Conservation (phyloP, 306 rosid genomes). For the Dryas octopetala region DNA sequence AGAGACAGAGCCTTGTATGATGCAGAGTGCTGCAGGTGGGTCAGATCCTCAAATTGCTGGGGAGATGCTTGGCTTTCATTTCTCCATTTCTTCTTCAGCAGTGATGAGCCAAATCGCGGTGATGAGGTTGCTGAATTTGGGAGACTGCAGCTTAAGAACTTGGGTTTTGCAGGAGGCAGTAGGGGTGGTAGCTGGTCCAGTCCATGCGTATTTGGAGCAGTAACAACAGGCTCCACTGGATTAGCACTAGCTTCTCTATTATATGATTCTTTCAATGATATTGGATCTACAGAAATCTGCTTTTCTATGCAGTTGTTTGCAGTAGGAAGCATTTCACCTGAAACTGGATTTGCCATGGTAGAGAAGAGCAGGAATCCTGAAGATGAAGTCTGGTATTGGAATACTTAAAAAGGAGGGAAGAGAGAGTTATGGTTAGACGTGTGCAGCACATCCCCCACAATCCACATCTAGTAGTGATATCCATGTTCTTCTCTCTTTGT, state of each 20-base stretch:
- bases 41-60: constrained; percentile 22
- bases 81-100: constrained; percentile 43
- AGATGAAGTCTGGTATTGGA: background rate
- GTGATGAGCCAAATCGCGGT: constrained; percentile 34
- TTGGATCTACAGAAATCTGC: constrained; percentile 77
- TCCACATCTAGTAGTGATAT: constrained; percentile 37
- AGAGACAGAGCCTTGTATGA: background rate
- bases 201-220: constrained; percentile 27
- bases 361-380: constrained; percentile 21
- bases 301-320: constrained; percentile 40
- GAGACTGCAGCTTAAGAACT: constrained; percentile 70
- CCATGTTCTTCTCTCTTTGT: constrained; percentile 34
- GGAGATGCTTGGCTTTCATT: constrained; percentile 37
- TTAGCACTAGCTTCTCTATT: constrained; percentile 16
- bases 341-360: constrained; percentile 30
- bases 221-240: constrained; percentile 23
- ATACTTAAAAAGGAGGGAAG: constrained; percentile 32
- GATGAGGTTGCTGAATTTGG: constrained; percentile 71
- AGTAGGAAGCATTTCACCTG: constrained; percentile 16
- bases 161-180: constrained; percentile 52
- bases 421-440: constrained; percentile 21
- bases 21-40: constrained; percentile 18
- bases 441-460: constrained; percentile 33
- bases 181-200: constrained; percentile 47
- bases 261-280: constrained; percentile 49